Percentiles rank a stretch among this genome's conserved stretches.
Evolutionary conservation across 495 filamentous ascomycete species (phyloP).

Genomic region (Annulohypoxylon maeteangense): DNA sequence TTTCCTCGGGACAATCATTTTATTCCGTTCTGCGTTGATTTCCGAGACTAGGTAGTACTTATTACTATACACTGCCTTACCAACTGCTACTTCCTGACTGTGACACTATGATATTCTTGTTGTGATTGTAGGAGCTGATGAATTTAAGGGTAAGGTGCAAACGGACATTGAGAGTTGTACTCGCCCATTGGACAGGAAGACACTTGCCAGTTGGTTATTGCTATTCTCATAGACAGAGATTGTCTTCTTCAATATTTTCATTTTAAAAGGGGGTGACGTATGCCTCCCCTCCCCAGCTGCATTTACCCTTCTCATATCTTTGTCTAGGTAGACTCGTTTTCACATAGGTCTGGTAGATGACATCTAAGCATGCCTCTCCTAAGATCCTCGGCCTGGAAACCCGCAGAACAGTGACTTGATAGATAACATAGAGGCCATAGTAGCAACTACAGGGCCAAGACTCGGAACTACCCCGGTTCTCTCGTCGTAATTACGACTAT

Average conservation of each 20-base stretch:
- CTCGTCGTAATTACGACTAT: background rate
- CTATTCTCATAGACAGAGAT: too few relatives aligned
- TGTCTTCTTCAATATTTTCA: background rate
- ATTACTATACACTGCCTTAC: background rate
- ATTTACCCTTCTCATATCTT: background rate
- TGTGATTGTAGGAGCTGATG: background rate
- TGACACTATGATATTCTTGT: background rate
- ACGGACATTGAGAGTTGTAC: background rate
- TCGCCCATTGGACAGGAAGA: background rate
- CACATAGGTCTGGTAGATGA: too few relatives aligned
- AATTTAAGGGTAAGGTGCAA: background rate
- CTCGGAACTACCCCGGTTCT: background rate
- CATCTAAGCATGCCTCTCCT: too few relatives aligned
- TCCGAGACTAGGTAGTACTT: background rate
- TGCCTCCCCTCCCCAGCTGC: background rate
- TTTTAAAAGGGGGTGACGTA: background rate
- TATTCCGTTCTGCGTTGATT: background rate
- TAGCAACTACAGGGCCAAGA: background rate
- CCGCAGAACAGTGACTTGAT: background rate
- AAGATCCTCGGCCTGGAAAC: too few relatives aligned
- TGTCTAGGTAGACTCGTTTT: background rate
- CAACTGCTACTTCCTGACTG: background rate
- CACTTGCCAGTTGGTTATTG: too few relatives aligned
- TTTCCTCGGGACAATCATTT: background rate
- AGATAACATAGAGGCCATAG: background rate